Base-by-base conservation (phyloP, 2,329 filamentous ascomycete genomes). In the Diplodia sapinea region DNA sequence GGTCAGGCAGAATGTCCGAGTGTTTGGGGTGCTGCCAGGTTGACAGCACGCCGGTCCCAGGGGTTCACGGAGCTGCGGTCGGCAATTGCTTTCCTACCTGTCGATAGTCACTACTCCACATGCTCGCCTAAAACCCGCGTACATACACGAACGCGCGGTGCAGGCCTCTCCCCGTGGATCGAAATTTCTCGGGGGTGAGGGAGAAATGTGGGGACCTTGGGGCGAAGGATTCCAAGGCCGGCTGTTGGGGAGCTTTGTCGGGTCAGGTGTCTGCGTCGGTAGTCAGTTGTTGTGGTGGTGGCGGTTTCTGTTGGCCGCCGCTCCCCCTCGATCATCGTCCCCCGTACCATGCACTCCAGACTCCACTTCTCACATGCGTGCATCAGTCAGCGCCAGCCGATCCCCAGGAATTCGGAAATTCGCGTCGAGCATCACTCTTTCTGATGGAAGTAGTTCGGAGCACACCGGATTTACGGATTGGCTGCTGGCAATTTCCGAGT, bases 31-130 rank as follows among this genome's bases (percentile, higher is more conserved):
- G 36, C 36, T 38, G 36, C 9, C 36, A 38, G 36, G 12, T 43
- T 29, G 43, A 47, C 43, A 51, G 47, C 15, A 36, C 13, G n/a
- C 17, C 17, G 36, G 36, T 47, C 43, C 43, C 50, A n/a, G 31
- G 59, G 15, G 17, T 43, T 43, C 59, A 63, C 57, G 40, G 59
- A 49, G 59, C 59, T 13, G 23, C 12, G 29, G 47, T 31, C 47
- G 59, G 59, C 59, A 38, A 23, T 4, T 63, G 59, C 43, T n/a
- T 26, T 31, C 33, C 50, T 63, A 63, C 33, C 50, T 63, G 51
- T 63, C 59, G 59, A 63, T 63, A 38, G 36, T 38, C 31, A 33
- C 31, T 38, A 63, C 59, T 63, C 59, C 59, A 63, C 59, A 63
- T 51, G 47, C 38, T 63, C 59, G 59, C 59, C 43, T 51, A 63